These are phyloP conservation scores for Hypoxylon lienhwacheense DNA, from an alignment of 495 filamentous ascomycete genomes.

Conservation along the genomic window DNA sequence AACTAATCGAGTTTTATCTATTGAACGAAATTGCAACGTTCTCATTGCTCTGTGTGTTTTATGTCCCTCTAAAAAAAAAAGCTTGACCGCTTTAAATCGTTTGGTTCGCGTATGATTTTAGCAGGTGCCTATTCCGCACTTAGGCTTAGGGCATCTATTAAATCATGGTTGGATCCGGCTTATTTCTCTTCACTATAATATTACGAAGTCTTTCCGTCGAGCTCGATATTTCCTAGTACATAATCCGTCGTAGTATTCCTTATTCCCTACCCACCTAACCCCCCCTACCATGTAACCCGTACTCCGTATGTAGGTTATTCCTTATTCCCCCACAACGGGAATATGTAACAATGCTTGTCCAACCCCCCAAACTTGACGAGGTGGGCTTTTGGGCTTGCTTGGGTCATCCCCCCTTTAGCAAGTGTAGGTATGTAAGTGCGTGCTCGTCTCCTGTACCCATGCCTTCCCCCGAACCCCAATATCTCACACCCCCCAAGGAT, in stretches of 20 bases:
- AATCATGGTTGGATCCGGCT: constrained; percentile 2
- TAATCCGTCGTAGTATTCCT: too few relatives aligned
- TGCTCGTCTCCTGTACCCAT: constrained; percentile 30
- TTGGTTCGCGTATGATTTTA: too few relatives aligned
- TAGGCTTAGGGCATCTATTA: not conserved
- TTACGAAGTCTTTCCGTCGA: constrained; percentile 1
- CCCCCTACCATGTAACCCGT: too few relatives aligned
- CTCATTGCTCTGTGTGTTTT: too few relatives aligned
- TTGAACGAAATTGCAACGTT: not conserved
- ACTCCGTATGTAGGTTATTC: too few relatives aligned
- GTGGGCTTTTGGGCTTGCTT: constrained; percentile 5
- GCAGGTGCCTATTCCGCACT: not conserved
- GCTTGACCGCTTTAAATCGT: constrained; percentile 6
- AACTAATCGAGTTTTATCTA: constrained; percentile 9
- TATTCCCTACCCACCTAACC: too few relatives aligned
- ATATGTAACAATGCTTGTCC: constrained; percentile 9
- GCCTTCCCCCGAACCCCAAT: constrained; percentile 30
- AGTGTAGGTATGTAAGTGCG: constrained; percentile 27
- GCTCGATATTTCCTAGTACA: too few relatives aligned
- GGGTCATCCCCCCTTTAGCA: constrained; percentile 19
- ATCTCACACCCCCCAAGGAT: constrained; percentile 13
- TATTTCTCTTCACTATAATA: constrained; percentile 10
- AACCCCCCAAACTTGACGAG: constrained; percentile 30
- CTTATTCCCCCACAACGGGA: constrained; percentile 33
- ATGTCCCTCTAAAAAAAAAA: too few relatives aligned